Evolutionary conservation across 2,329 filamentous ascomycete genomes (phyloP), one percentile per base, ranked within the genome.

Genomic region (Diaporthe sp.): DNA sequence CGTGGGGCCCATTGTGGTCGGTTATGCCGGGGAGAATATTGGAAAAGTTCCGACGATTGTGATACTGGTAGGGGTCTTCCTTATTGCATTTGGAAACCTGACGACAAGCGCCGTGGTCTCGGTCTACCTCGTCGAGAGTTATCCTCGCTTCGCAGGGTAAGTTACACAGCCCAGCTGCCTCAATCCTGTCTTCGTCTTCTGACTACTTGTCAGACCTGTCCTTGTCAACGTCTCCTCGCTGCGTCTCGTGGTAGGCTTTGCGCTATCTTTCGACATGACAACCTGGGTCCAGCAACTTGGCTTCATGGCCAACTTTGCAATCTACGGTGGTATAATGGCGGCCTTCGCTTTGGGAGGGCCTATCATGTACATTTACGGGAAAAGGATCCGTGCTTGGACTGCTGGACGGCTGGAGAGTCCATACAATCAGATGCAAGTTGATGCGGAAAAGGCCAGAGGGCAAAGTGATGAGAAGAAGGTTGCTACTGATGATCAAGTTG

Each of bases 121-220:
- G 67, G 76, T 79, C 12, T 81, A 79, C 68, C 55, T 81, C 25
- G 79, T 81, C 46, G 80, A 81, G 78, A 78, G 77, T 22, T 81
- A 81, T 72, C 79, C 79, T 17, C 75, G 76, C 62, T 78, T 76
- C 71, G 78, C 80, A 9, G 80, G 80, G 77, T 79, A 12, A 73
- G 78, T 75, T 37, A 61, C 71, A 60, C 17, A 53, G 60, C 53
- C 44, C 9, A 25, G 4, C 17, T 55, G 15, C 3, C 12, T 22
- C 19, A 28, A 10, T 17, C 19, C 3, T 19, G 2, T 42, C 9
- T 28, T 13, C 10, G 46, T 31, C 37, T 28, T 44, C 60, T 65
- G 28, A 75, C 39, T 60, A 6, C 10, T 55, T 6, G 22, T 4
- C n/a, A 80, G 79, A 4, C 78, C 79, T 17, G 78, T 80, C 3